These are phyloP conservation scores for Fragaria vesca DNA, from an alignment of 306 rosid genomes.

Conservation along the genomic window DNA sequence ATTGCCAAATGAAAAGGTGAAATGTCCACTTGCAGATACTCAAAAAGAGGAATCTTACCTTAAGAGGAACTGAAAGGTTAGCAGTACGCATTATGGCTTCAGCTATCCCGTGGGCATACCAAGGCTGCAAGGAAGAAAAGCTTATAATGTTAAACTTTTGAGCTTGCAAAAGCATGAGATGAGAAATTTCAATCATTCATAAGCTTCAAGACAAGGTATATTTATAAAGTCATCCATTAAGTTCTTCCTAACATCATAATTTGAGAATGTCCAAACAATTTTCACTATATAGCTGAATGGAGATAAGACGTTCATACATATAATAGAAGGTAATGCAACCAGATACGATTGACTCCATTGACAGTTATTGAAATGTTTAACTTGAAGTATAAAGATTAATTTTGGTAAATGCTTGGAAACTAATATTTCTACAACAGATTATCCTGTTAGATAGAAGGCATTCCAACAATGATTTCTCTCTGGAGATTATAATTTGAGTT, in stretches of 20 bases:
- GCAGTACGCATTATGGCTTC: conserved; percentile 98
- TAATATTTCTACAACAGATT: not conserved
- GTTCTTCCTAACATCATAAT: not conserved
- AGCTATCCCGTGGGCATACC: conserved; percentile 99
- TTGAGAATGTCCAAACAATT: not conserved
- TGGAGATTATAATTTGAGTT: conserved; percentile 6
- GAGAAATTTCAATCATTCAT: not conserved
- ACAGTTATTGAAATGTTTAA: not conserved
- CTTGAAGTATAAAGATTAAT: not conserved
- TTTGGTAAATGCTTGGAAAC: not conserved
- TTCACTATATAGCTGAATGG: not conserved
- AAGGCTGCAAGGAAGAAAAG: conserved; percentile 56
- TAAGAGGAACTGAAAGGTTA: conserved; percentile 91
- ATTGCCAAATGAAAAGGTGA: not conserved
- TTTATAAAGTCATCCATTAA: not conserved
- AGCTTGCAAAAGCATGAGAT: not conserved
- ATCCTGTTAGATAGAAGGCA: not conserved
- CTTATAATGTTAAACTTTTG: conserved; percentile 17
- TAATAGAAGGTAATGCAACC: not conserved
- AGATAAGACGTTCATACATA: not conserved
- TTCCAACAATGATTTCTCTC: not conserved
- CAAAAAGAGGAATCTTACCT: conserved; percentile 52
- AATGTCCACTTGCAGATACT: not conserved
- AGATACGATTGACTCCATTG: not conserved
- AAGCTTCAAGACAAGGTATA: not conserved